A percentile compares a stretch with the other conserved stretches of the same genome.
These are phyloP conservation scores for Drechmeria coniospora DNA, from an alignment of 2,329 filamentous ascomycete genomes.

Conservation along the genomic window DNA sequence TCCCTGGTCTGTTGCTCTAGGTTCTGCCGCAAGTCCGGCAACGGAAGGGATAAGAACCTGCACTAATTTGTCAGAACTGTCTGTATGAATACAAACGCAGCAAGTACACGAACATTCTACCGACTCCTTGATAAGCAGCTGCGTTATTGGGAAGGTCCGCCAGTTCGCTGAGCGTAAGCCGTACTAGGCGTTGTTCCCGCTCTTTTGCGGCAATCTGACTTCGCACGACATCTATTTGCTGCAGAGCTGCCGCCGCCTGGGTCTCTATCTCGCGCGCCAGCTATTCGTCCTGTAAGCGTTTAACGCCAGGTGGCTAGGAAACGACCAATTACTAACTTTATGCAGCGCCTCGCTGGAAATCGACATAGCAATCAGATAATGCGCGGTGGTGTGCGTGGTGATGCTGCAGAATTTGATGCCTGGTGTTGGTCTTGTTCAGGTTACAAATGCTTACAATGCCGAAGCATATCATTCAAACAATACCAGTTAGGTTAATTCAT, in stretches of 20 bases:
- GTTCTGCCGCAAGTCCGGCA: conserved; percentile 57
- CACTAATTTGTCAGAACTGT: conserved; percentile 1
- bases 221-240: conserved; percentile 78
- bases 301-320: neutral
- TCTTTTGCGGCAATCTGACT: conserved; percentile 75
- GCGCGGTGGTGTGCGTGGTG: no score
- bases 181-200: conserved; percentile 74
- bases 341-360: conserved; percentile 88
- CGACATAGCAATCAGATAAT: no score
- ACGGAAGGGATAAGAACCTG: conserved; percentile 79
- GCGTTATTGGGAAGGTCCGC: conserved; percentile 59
- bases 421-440: no score
- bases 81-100: neutral
- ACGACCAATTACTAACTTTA: conserved; percentile 46
- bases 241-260: conserved; percentile 74
- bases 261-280: conserved; percentile 87
- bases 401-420: no score
- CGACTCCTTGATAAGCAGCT: conserved; percentile 83
- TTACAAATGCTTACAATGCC: no score
- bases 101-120: conserved; percentile 65
- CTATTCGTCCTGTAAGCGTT: conserved; percentile 29
- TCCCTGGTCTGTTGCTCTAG: conserved; percentile 60
- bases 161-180: conserved; percentile 75
- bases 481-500: no score
- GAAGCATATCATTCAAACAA: no score